Percentiles rank a stretch among this genome's conserved stretches.
Evolutionary conservation across 1,284 basidiomycete genomes (phyloP).

Genomic region (Neonothopanus nambi): DNA sequence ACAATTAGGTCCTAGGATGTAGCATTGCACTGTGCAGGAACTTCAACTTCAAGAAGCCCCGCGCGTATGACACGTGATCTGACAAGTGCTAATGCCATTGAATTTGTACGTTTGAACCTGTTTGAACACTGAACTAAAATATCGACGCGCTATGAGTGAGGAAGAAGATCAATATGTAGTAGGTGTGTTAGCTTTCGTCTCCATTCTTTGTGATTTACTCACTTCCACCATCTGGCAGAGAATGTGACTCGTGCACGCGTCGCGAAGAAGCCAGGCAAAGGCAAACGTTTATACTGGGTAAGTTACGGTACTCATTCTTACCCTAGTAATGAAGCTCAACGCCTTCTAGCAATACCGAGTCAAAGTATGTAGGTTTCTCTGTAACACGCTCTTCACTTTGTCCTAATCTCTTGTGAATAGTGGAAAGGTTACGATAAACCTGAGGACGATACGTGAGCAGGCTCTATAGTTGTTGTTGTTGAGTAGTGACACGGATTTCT

Average conservation of each 20-base stretch:
- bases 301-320: constrained; percentile 23
- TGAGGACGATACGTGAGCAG: constrained; percentile 67
- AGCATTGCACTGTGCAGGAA: too few species aligned
- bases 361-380: constrained; percentile 44
- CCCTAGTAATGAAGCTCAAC: neutral
- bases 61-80: too few species aligned
- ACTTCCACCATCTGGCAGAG: constrained; percentile 37
- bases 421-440: constrained; percentile 62
- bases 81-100: too few species aligned
- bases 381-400: neutral
- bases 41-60: too few species aligned
- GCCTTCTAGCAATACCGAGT: constrained; percentile 55
- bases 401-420: constrained; percentile 33
- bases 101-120: too few species aligned
- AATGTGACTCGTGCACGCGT: constrained; percentile 51
- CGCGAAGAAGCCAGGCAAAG: constrained; percentile 39
- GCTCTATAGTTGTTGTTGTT: neutral
- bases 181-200: constrained; percentile 43
- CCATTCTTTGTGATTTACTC: neutral
- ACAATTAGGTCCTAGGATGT: too few species aligned
- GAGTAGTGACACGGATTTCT: neutral
- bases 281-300: constrained; percentile 46
- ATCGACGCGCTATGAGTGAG: too few species aligned
- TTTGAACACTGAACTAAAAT: too few species aligned
- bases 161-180: constrained; percentile 67